These are phyloP conservation scores for Talaromyces sp. DNA, from an alignment of 2,329 filamentous ascomycete species.

Conservation along the genomic window DNA sequence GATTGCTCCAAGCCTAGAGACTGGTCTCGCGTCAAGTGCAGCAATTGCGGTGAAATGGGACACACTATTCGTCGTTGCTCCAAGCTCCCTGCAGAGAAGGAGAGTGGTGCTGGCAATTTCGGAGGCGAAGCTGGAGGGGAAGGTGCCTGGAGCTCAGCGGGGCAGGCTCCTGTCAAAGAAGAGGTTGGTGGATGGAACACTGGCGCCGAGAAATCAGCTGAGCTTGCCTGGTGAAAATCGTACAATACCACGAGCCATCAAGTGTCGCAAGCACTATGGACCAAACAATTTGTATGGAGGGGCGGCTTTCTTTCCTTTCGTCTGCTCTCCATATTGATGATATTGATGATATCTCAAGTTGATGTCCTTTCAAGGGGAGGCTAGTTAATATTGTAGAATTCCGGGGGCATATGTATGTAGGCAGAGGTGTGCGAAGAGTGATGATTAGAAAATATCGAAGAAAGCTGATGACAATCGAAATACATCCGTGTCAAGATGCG, in stretches of 20 bases:
- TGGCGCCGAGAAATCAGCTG: neutral
- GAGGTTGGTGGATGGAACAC: constrained; percentile 4
- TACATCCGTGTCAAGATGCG: neutral
- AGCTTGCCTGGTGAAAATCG: constrained; percentile 1
- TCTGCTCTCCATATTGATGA: neutral
- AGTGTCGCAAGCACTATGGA: neutral
- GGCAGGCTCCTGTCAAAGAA: neutral
- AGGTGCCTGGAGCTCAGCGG: neutral
- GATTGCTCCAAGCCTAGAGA: constrained; percentile 45
- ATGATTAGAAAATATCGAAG: neutral
- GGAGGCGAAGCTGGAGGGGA: neutral
- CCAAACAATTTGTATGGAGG: no score
- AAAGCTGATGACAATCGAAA: neutral
- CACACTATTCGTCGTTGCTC: constrained; percentile 41
- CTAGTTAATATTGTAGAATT: neutral
- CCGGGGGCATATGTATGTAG: neutral
- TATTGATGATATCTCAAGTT: no score
- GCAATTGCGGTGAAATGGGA: constrained; percentile 45
- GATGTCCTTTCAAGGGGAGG: no score
- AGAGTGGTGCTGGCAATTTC: constrained; percentile 10
- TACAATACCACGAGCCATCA: neutral
- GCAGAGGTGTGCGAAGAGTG: neutral
- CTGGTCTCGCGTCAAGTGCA: constrained; percentile 45
- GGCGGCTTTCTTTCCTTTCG: neutral
- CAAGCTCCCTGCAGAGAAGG: constrained; percentile 24